Evolutionary conservation across 805 yeast genomes (phyloP).

Genomic region (Deakozyma indianensis): DNA sequence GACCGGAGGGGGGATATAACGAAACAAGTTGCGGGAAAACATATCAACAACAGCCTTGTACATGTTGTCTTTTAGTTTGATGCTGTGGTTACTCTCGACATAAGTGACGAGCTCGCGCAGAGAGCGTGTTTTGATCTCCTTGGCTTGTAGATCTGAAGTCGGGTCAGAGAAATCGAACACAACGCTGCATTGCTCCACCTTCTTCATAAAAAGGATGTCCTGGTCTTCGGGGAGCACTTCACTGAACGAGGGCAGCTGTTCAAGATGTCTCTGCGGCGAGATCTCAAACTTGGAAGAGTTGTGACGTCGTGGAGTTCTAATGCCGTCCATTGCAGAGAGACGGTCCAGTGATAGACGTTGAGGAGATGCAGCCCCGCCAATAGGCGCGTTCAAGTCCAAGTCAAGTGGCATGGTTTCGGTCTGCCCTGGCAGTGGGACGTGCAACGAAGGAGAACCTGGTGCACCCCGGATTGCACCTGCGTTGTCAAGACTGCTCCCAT

Average conservation of each 20-base stretch:
- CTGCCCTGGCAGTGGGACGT: slow-evolving; percentile 20
- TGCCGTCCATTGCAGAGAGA: slow-evolving; percentile 60
- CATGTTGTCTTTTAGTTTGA: slow-evolving; percentile 81
- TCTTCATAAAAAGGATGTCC: slow-evolving; percentile 64
- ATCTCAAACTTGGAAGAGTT: slow-evolving; percentile 87
- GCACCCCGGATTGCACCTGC: not conserved
- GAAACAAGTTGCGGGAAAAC: slow-evolving; percentile 78
- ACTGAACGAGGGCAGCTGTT: slow-evolving; percentile 70
- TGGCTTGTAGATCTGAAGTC: slow-evolving; percentile 79
- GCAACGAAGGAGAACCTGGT: slow-evolving; percentile 7
- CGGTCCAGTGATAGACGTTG: slow-evolving; percentile 41
- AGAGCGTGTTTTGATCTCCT: slow-evolving; percentile 78
- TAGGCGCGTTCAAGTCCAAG: slow-evolving; percentile 13
- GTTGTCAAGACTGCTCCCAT: not conserved
- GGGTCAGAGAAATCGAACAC: slow-evolving; percentile 93
- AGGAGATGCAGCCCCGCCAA: slow-evolving; percentile 18
- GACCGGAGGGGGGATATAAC: slow-evolving; percentile 97
- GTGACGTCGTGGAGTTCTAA: slow-evolving; percentile 79
- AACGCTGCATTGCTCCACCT: slow-evolving; percentile 87
- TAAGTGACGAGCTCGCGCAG: slow-evolving; percentile 82
- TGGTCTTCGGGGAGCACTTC: slow-evolving; percentile 78
- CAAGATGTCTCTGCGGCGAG: slow-evolving; percentile 46
- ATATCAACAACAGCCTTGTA: slow-evolving; percentile 75
- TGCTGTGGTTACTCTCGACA: slow-evolving; percentile 57
- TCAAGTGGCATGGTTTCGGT: slow-evolving; percentile 24